Conservation (phyloP, 1,284 basidiomycete species). For the Puccinia polysora region DNA sequence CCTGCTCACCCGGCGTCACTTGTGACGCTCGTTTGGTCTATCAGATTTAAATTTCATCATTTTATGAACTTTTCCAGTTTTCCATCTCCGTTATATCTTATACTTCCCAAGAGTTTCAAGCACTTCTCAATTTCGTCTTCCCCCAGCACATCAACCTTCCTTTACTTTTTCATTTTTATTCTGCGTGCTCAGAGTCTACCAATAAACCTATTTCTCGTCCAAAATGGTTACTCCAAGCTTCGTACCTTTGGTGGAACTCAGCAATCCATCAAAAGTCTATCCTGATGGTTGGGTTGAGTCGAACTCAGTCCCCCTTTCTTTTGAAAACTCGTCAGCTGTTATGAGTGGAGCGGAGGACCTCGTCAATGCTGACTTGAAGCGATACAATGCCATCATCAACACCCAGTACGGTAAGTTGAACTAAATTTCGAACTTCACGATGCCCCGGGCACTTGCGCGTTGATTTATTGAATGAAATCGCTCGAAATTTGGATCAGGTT, state of each 20-base stretch:
- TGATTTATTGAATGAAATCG: not conserved
- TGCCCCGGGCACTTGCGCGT: not conserved
- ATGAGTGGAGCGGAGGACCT: not conserved
- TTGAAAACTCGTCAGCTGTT: not conserved
- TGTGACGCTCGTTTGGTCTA: too few relatives aligned
- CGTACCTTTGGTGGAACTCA: not conserved
- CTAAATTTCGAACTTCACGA: too few relatives aligned
- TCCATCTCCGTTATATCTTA: too few relatives aligned
- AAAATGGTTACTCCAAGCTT: not conserved
- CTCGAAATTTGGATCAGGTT: not conserved
- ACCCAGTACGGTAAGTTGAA: constrained; percentile 13
- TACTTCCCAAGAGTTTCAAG: too few relatives aligned
- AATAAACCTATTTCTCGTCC: too few relatives aligned
- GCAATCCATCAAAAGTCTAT: not conserved
- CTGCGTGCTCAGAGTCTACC: too few relatives aligned
- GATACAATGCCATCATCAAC: not conserved
- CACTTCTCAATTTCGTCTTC: too few relatives aligned
- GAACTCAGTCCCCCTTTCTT: not conserved
- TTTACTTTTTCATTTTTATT: too few relatives aligned
- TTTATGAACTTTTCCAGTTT: too few relatives aligned
- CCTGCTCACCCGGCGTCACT: too few relatives aligned
- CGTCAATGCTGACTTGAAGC: not conserved
- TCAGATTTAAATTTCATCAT: too few relatives aligned
- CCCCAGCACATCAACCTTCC: too few relatives aligned
- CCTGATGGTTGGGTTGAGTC: not conserved